Evolutionary conservation across 2,329 filamentous ascomycete genomes (phyloP).

Genomic region (Cordyceps tenuipes): DNA sequence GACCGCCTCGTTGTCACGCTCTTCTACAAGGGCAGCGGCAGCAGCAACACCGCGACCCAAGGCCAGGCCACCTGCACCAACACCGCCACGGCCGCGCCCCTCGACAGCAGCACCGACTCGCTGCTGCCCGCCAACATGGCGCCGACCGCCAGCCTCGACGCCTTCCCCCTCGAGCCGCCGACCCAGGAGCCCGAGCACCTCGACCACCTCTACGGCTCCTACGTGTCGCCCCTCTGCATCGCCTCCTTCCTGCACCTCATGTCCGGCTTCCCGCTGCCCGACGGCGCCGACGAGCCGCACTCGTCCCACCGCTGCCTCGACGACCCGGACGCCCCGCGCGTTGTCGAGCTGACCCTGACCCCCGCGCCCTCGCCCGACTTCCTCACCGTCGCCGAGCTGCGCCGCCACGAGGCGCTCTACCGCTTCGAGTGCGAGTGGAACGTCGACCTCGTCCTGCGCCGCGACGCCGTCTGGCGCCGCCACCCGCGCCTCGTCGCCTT

Average conservation of each 20-base stretch:
- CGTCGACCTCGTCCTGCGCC: slow-evolving; percentile 72
- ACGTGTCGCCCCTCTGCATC: slow-evolving; percentile 56
- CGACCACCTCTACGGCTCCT: slow-evolving; percentile 58
- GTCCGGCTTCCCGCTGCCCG: slow-evolving; percentile 50
- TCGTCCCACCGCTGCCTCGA: slow-evolving; percentile 61
- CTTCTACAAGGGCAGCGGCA: slow-evolving; percentile 45
- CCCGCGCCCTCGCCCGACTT: slow-evolving; percentile 54
- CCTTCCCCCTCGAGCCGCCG: slow-evolving; percentile 52
- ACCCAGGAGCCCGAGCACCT: slow-evolving; percentile 47
- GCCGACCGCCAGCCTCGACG: slow-evolving; percentile 49
- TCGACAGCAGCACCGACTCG: slow-evolving; percentile 23
- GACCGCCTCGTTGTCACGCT: slow-evolving; percentile 53
- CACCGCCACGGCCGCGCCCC: slow-evolving; percentile 15
- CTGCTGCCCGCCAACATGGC: slow-evolving; percentile 48
- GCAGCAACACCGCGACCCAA: background rate
- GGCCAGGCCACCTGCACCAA: slow-evolving; percentile 1
- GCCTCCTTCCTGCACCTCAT: slow-evolving; percentile 60
- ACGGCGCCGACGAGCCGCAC: slow-evolving; percentile 42
- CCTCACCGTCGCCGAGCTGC: slow-evolving; percentile 58
- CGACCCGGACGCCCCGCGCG: slow-evolving; percentile 46
- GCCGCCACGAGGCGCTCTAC: slow-evolving; percentile 74
- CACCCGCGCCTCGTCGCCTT: slow-evolving; percentile 87
- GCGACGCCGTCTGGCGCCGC: slow-evolving; percentile 63
- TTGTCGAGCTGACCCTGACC: slow-evolving; percentile 58
- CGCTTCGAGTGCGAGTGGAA: slow-evolving; percentile 85